These are phyloP conservation scores for Grosmannia huntii DNA, from an alignment of 2,329 filamentous ascomycete genomes.

Conservation along the genomic window DNA sequence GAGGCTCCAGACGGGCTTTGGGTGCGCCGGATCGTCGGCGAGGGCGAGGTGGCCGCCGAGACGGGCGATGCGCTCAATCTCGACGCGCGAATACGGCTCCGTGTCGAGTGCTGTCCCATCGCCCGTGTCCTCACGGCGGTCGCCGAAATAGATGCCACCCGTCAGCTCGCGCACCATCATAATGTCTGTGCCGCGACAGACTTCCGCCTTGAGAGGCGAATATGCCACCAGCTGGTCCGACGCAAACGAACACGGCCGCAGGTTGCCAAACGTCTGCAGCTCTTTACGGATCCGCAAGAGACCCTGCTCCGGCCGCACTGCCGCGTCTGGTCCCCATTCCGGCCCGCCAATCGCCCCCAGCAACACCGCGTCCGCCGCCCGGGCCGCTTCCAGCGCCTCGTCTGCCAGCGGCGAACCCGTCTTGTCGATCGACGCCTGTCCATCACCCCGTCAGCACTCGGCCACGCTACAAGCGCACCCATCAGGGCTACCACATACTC, in stretches of 20 bases:
- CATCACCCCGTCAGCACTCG: too few species aligned
- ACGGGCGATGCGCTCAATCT: slow-evolving; percentile 80
- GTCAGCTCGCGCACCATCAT: slow-evolving; percentile 87
- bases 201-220: slow-evolving; percentile 74
- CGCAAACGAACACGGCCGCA: slow-evolving; percentile 91
- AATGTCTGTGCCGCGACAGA: slow-evolving; percentile 82
- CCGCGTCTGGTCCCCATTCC: slow-evolving; percentile 74
- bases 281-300: slow-evolving; percentile 86
- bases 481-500: slow-evolving; percentile 46
- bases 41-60: slow-evolving; percentile 72
- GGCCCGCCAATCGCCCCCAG: slow-evolving; percentile 93
- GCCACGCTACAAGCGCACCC: too few species aligned
- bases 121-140: slow-evolving; percentile 67
- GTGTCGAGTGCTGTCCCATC: slow-evolving; percentile 68
- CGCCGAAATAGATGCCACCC: slow-evolving; percentile 90
- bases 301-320: slow-evolving; percentile 83
- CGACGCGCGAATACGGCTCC: slow-evolving; percentile 70
- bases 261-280: slow-evolving; percentile 87
- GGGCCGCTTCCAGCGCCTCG: slow-evolving; percentile 68
- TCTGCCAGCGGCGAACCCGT: slow-evolving; percentile 69
- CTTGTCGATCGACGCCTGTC: slow-evolving; percentile 78
- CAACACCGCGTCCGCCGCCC: slow-evolving; percentile 77
- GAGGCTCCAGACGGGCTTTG: slow-evolving; percentile 61
- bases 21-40: slow-evolving; percentile 47
- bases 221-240: slow-evolving; percentile 71